Percentiles rank a stretch among this genome's conserved stretches.
These are phyloP conservation scores for Papiliotrema laurentii DNA, from an alignment of 1,284 basidiomycete genomes.

Conservation along the genomic window DNA sequence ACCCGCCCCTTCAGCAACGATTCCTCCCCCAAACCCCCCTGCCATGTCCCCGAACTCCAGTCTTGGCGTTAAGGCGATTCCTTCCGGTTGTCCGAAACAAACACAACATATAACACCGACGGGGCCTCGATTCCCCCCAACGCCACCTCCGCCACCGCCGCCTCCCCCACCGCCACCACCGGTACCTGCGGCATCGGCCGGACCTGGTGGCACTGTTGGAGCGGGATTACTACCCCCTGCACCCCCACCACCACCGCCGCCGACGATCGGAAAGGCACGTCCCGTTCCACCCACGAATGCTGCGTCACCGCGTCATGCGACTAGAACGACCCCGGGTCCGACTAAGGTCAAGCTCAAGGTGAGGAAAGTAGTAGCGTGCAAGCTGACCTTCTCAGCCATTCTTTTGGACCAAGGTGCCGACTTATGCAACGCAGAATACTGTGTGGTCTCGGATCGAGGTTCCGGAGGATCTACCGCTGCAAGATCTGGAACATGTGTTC, in stretches of 20 bases:
- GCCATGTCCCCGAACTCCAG: too few species aligned
- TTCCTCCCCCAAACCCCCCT: too few species aligned
- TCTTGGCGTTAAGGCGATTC: too few species aligned
- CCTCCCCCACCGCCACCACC: slow-evolving; percentile 24
- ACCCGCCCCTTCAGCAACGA: too few species aligned
- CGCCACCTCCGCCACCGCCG: slow-evolving; percentile 11
- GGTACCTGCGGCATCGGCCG: background rate
- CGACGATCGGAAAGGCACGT: slow-evolving; percentile 5
- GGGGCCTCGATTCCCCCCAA: too few species aligned
- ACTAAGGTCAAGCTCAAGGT: slow-evolving; percentile 54
- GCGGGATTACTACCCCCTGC: slow-evolving; percentile 6
- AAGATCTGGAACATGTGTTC: slow-evolving; percentile 71
- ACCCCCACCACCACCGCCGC: slow-evolving; percentile 6
- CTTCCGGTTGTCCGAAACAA: too few species aligned
- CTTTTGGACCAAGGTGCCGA: slow-evolving; percentile 78
- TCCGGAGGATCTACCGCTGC: slow-evolving; percentile 54
- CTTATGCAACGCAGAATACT: slow-evolving; percentile 52
- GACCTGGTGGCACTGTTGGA: background rate
- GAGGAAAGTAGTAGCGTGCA: slow-evolving; percentile 1
- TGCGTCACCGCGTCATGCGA: slow-evolving; percentile 14
- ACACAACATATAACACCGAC: too few species aligned
- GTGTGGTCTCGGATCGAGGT: slow-evolving; percentile 65
- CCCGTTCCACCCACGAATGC: slow-evolving; percentile 34
- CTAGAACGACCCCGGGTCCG: slow-evolving; percentile 1
- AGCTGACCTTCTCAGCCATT: slow-evolving; percentile 57